Conservation (phyloP, 306 rosid genomes). For the Quercus robur region DNA sequence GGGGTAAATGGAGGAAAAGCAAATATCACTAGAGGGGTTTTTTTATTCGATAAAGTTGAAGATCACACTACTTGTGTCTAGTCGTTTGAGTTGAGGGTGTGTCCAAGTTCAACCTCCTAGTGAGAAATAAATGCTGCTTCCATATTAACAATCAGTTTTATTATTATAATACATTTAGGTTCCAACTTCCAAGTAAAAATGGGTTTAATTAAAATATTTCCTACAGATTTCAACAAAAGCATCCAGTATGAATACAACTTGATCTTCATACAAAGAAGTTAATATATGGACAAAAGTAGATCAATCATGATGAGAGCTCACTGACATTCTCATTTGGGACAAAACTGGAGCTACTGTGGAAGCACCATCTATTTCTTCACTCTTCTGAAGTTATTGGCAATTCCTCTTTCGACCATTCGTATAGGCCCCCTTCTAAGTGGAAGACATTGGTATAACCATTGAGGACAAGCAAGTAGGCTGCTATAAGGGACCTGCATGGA, state of each 20-base stretch:
- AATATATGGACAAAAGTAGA: background rate
- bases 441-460: conserved; percentile 80
- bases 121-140: too few relatives aligned
- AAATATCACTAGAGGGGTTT: too few relatives aligned
- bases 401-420: conserved; percentile 74
- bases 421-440: conserved; percentile 96
- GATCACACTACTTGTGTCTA: too few relatives aligned
- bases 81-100: too few relatives aligned
- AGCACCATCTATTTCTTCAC: conserved; percentile 24
- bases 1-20: too few relatives aligned
- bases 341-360: conserved; percentile 34
- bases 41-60: too few relatives aligned
- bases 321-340: conserved; percentile 38
- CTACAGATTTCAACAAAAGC: background rate
- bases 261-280: background rate
- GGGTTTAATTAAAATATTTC: background rate
- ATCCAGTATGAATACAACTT: background rate
- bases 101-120: too few relatives aligned
- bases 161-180: too few relatives aligned
- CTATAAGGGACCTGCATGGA: conserved; percentile 79
- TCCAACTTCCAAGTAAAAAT: too few relatives aligned
- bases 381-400: conserved; percentile 63
- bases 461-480: conserved; percentile 92
- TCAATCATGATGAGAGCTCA: conserved; percentile 13
- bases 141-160: too few relatives aligned